Evolutionary conservation across 2,329 filamentous ascomycete genomes (phyloP), one percentile per base, ranked within the genome.

Genomic region (Scytalidium lignicola): DNA sequence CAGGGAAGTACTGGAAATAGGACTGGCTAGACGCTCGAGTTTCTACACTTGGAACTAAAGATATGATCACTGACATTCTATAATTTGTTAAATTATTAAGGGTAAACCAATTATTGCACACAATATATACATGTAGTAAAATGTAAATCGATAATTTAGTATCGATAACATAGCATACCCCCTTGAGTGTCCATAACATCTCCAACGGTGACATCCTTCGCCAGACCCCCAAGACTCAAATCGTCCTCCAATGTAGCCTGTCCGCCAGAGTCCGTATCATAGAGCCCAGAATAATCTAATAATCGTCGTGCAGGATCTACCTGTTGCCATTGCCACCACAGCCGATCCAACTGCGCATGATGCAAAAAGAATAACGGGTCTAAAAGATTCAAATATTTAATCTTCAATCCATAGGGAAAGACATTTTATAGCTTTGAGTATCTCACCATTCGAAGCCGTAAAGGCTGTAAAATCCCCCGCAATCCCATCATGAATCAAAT

Each of bases 251-350:
- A 19, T 20, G 49, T 21, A 18, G 53, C 49, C 22, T 19, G 2
- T n/a, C 41, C 28, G 23, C 22, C 43, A 13, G 49, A 48, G 40
- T 49, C 37, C 37, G 42, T 40, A 42, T 43, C 43, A 18, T 45
- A 22, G 48, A 47, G 23, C 12, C 51, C 50, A 7, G 47, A 17
- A 48, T 65, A 56, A 43, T 60, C 47, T 41, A n/a, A 20, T 17
- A 45, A 9, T 26, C 53, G 48, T 18, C 37, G 20, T 21, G 20
- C 10, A n/a, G 46, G 43, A 51, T 51, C 52, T 9, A 1, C 32
- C 48, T 55, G 48, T 20, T 68, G 63, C 68, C 67, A 69, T 12
- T 55, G 52, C 54, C 62, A 58, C 62, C 60, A 68, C 15, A 58
- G 18, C 3, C 57, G 49, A 37, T 63, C 60, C 3, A 62, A 23